Evolutionary conservation across 441 rosid species (phyloP).

Genomic region (Heliophila coronopifolia): DNA sequence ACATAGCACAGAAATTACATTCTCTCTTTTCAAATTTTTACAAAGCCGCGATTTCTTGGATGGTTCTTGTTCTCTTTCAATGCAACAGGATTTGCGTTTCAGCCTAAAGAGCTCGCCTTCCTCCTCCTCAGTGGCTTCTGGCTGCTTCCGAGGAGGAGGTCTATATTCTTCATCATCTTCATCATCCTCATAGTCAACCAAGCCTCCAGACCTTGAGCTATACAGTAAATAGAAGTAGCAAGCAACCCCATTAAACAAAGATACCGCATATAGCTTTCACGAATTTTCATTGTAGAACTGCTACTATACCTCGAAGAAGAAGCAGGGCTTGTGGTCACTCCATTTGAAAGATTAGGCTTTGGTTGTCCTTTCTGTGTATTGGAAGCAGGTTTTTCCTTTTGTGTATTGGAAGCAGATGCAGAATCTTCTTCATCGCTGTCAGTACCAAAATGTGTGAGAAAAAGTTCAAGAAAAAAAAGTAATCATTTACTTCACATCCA

Average conservation of each 20-base stretch:
- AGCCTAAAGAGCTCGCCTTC: slow-evolving; percentile 64
- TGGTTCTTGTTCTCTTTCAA: slow-evolving; percentile 59
- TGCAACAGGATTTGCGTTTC: slow-evolving; percentile 59
- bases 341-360: slow-evolving; percentile 60
- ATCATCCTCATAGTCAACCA: slow-evolving; percentile 95
- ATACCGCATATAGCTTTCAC: not conserved
- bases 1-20: slow-evolving; percentile 75
- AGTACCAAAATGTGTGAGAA: slow-evolving; percentile 12
- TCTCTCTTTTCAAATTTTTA: slow-evolving; percentile 49
- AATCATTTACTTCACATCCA: slow-evolving; percentile 1
- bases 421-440: slow-evolving; percentile 94
- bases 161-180: slow-evolving; percentile 89
- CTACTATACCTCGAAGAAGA: slow-evolving; percentile 59
- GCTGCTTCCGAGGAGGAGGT: slow-evolving; percentile 77
- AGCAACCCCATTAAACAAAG: slow-evolving; percentile 4
- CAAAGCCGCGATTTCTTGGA: slow-evolving; percentile 61
- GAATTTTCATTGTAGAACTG: slow-evolving; percentile 14
- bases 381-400: slow-evolving; percentile 49
- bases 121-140: slow-evolving; percentile 58
- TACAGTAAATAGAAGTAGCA: slow-evolving; percentile 9
- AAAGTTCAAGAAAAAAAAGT: not conserved
- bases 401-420: slow-evolving; percentile 62
- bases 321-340: slow-evolving; percentile 51
- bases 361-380: slow-evolving; percentile 38
- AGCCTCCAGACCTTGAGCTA: slow-evolving; percentile 69